phyloP scores from a whole-genome alignment of 2,329 filamentous ascomycete genomes.

The Alternaria sp. region DNA sequence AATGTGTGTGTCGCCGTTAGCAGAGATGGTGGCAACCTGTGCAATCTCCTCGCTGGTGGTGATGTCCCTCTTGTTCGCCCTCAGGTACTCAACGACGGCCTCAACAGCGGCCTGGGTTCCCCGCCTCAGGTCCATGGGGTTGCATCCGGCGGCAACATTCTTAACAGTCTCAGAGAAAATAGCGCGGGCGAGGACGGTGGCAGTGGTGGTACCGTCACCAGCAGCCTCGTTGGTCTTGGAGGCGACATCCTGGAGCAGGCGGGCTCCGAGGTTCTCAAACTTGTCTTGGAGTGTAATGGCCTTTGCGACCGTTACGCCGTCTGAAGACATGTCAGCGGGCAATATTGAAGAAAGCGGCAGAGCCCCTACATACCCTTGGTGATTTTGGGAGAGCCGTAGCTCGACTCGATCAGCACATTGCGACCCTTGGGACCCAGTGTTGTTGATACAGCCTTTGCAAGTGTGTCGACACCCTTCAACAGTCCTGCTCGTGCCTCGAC shows the following conservation, averaged over 20 bases:
- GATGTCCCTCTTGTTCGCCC: constrained; percentile 96
- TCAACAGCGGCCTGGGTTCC: constrained; percentile 97
- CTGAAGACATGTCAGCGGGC: constrained; percentile 43
- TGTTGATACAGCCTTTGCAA: constrained; percentile 93
- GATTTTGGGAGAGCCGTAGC: constrained; percentile 99
- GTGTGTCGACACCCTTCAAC: constrained; percentile 92
- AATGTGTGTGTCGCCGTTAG: constrained; percentile 95
- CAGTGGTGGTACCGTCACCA: constrained; percentile 97
- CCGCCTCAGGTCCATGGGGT: constrained; percentile 97
- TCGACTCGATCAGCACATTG: constrained; percentile 98
- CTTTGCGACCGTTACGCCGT: constrained; percentile 68
- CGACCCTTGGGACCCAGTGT: constrained; percentile 97
- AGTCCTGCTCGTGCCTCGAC: constrained; percentile 91
- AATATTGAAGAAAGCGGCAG: background rate
- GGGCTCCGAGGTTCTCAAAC: constrained; percentile 98
- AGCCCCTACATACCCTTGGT: constrained; percentile 78
- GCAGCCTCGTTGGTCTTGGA: constrained; percentile 99
- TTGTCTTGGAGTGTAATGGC: constrained; percentile 96
- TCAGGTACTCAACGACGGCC: constrained; percentile 90
- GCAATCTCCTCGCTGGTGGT: constrained; percentile 97
- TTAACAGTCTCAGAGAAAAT: constrained; percentile 99
- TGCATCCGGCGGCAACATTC: constrained; percentile 99
- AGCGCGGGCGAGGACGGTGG: constrained; percentile 93
- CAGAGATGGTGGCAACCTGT: constrained; percentile 97
- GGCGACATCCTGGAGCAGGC: constrained; percentile 95